These are phyloP conservation scores for Monocercomonoides exilis DNA, from an alignment of 78 protist species.

Conservation along the genomic window DNA sequence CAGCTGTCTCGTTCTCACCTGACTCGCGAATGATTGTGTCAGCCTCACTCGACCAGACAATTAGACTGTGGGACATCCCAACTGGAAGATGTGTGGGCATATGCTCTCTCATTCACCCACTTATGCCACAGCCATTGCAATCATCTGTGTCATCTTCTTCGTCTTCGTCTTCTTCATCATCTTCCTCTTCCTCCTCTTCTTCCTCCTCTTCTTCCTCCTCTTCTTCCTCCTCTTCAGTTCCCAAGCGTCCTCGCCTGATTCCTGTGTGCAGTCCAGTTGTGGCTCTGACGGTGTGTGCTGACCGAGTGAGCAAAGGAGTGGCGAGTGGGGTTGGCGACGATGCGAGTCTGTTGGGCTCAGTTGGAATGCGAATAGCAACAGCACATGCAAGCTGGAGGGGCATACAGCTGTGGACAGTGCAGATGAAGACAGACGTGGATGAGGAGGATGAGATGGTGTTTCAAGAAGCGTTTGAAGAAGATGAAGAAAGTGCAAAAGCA, in stretches of 20 bases:
- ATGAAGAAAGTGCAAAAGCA: too few species aligned
- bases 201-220: too few species aligned
- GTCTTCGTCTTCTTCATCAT: too few species aligned
- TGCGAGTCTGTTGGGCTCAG: background rate
- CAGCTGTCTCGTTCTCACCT: background rate
- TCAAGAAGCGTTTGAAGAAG: background rate
- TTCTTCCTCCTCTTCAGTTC: too few species aligned
- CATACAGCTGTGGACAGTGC: background rate
- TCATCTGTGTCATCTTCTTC: background rate
- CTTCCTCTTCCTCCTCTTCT: too few species aligned
- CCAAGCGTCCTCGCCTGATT: too few species aligned
- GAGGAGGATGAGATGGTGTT: background rate
- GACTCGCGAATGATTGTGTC: background rate
- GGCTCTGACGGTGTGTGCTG: background rate
- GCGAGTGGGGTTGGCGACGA: background rate
- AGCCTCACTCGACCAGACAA: constrained; percentile 22
- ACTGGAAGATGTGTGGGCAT: background rate
- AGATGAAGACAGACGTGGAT: background rate
- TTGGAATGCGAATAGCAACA: background rate
- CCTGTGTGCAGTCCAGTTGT: too few species aligned
- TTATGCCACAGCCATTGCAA: background rate
- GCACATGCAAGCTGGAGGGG: background rate
- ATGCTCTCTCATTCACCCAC: background rate
- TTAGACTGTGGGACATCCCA: constrained; percentile 17
- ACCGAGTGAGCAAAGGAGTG: background rate